A percentile compares a stretch with the other conserved stretches of the same genome.
phyloP scores from a whole-genome alignment of 2,329 filamentous ascomycete genomes.

The Metarhizium robertsii region DNA sequence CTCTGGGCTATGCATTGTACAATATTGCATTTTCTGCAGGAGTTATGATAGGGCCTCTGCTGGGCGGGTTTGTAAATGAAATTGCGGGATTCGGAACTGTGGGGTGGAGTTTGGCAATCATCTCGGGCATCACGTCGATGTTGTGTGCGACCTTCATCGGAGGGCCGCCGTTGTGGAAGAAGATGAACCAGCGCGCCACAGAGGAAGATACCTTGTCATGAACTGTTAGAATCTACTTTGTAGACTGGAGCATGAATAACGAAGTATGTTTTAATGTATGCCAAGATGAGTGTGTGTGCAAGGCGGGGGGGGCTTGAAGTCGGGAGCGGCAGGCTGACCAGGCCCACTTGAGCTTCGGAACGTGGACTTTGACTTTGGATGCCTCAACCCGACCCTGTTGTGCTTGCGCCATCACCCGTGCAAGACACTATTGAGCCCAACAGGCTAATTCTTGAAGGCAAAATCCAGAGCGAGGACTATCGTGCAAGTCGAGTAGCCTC shows the following conservation, averaged over 20 bases:
- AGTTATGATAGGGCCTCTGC: conserved; percentile 21
- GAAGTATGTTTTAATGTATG: not conserved
- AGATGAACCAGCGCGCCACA: not conserved
- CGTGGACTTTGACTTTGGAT: too few species aligned
- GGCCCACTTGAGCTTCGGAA: too few species aligned
- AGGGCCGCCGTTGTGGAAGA: conserved; percentile 12
- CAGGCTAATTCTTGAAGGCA: too few species aligned
- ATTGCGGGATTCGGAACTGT: conserved; percentile 22
- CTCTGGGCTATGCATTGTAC: conserved; percentile 25
- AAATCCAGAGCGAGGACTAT: too few species aligned
- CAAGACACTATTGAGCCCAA: too few species aligned
- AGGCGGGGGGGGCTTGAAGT: too few species aligned
- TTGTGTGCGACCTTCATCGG: conserved; percentile 20
- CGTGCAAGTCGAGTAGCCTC: too few species aligned
- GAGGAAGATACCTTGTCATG: not conserved
- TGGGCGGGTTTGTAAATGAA: conserved; percentile 25
- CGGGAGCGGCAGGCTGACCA: too few species aligned
- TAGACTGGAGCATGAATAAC: not conserved
- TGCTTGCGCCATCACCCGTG: too few species aligned
- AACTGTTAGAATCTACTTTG: not conserved
- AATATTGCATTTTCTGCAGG: conserved; percentile 26
- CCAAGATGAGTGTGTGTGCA: too few species aligned
- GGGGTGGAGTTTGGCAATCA: conserved; percentile 20
- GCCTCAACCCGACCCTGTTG: too few species aligned
- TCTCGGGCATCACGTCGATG: conserved; percentile 19